Base-by-base conservation (phyloP, 768 basidiomycete species). In the Russula sp. region DNA sequence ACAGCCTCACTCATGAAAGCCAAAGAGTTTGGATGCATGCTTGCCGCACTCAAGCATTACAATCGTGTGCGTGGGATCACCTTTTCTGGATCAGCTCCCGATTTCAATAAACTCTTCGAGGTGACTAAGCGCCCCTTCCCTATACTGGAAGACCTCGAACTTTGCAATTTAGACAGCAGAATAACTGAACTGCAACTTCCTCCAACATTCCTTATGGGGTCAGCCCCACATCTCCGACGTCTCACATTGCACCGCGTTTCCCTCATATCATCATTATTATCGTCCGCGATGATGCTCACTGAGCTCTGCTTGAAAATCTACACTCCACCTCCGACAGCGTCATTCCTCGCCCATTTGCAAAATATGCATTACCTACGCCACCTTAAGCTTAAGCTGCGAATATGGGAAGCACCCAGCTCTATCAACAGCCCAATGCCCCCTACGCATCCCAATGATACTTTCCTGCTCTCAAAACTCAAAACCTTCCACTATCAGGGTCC, bases 151-250 rank as follows among this genome's bases (percentile, higher is more conserved):
- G 56, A 22, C 38, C 48, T 61, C 13, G 9, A 25, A 3, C 42
- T 60, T 25, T 0, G 0, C 34, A n/a, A n/a, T n/a, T 1, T 10
- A 0, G 5, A 20, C 0, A 3, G 5, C 3, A 0, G 0, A 1
- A 0, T n/a, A n/a, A n/a, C n/a, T 14, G 5, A 11, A 18, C 6
- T 16, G 16, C 4, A 16, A 5, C 7, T 60, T 13, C 45, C 52
- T 18, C 2, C 35, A 1, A 51, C 34, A n/a, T 38, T 61, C 45
- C 55, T 50, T 4, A 10, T 13, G 35, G 55, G 47, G 16, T 35
- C 46, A 5, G 32, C 34, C 38, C 29, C 22, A 7, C 9, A 5
- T 35, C 32, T 61, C 16, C 60, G 45, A 29, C 39, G 29, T 11
- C 60, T 61, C 16, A 35, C 13, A 7, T 46, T 61, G 13, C 1